Conservation (phyloP, 495 filamentous ascomycete species). For the Tuber microsphaerosporum region DNA sequence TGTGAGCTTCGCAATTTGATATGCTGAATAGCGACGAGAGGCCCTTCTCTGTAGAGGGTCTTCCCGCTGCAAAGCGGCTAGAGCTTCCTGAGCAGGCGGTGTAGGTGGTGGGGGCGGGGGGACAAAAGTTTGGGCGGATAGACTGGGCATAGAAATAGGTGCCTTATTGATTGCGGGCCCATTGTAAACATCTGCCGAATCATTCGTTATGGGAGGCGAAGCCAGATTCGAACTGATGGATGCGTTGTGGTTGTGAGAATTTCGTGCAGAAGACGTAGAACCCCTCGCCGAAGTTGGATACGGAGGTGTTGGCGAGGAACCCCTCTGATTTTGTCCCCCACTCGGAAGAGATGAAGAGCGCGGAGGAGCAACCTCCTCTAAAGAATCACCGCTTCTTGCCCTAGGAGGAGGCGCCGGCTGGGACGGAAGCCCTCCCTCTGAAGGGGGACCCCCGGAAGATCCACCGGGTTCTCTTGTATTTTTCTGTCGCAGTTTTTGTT, state of each 20-base stretch:
- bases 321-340: slow-evolving; percentile 21
- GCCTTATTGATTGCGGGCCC: background rate
- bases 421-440: slow-evolving; percentile 41
- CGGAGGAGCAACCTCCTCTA: slow-evolving; percentile 27
- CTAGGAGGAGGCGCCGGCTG: slow-evolving; percentile 21
- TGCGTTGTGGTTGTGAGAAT: slow-evolving; percentile 33
- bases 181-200: slow-evolving; percentile 35
- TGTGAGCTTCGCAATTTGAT: slow-evolving; percentile 90
- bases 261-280: slow-evolving; percentile 23
- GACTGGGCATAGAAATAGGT: slow-evolving; percentile 26
- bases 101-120: slow-evolving; percentile 68
- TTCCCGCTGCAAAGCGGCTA: slow-evolving; percentile 82
- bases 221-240: slow-evolving; percentile 35
- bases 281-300: slow-evolving; percentile 22
- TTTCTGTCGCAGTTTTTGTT: slow-evolving; percentile 78
- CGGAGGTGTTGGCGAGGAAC: slow-evolving; percentile 20
- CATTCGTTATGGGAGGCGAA: slow-evolving; percentile 22
- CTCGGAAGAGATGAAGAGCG: slow-evolving; percentile 31
- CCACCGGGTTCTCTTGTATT: slow-evolving; percentile 61
- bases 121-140: slow-evolving; percentile 47
- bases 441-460: slow-evolving; percentile 61
- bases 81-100: slow-evolving; percentile 77
- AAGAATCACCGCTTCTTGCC: slow-evolving; percentile 26
- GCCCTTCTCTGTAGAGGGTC: slow-evolving; percentile 89
- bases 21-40: slow-evolving; percentile 84